A percentile compares a stretch with the other conserved stretches of the same genome.
Conservation (phyloP, 2,329 filamentous ascomycete species). For the Colletotrichum destructivum region DNA sequence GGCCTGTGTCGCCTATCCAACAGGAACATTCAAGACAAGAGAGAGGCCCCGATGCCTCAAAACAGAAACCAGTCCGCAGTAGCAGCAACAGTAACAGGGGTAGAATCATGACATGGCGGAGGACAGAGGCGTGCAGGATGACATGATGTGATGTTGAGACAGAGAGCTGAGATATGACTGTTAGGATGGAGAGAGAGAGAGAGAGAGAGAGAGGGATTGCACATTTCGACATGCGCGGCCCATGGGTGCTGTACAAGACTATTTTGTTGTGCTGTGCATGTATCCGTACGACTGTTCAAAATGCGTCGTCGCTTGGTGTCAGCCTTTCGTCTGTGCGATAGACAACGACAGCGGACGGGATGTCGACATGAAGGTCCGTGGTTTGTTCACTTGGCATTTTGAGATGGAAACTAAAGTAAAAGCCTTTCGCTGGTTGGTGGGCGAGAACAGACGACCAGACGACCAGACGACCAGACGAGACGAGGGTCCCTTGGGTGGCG, state of each 20-base stretch:
- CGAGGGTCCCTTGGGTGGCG: background rate
- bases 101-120: constrained; percentile 7
- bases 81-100: constrained; percentile 1
- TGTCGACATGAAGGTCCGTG: constrained; percentile 19
- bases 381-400: constrained; percentile 1
- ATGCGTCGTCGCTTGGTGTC: constrained; percentile 1
- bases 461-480: constrained; percentile 7
- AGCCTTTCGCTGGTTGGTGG: background rate
- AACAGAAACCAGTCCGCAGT: constrained; percentile 10
- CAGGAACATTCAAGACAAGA: constrained; percentile 20
- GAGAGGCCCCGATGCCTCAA: constrained; percentile 20
- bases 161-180: constrained; percentile 37
- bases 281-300: too few species aligned
- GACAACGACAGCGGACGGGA: background rate
- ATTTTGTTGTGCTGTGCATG: background rate
- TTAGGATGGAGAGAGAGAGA: background rate
- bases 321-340: constrained; percentile 3
- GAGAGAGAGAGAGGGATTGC: constrained; percentile 17
- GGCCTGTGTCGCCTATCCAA: constrained; percentile 24
- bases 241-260: background rate
- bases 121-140: constrained; percentile 22
- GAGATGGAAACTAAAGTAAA: background rate
- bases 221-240: constrained; percentile 11
- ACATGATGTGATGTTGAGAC: constrained; percentile 31
- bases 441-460: constrained; percentile 6